Percentiles rank a stretch among this genome's conserved stretches.
Conservation (phyloP, 106 monocot genomes). For the Cymbidium sinense region DNA sequence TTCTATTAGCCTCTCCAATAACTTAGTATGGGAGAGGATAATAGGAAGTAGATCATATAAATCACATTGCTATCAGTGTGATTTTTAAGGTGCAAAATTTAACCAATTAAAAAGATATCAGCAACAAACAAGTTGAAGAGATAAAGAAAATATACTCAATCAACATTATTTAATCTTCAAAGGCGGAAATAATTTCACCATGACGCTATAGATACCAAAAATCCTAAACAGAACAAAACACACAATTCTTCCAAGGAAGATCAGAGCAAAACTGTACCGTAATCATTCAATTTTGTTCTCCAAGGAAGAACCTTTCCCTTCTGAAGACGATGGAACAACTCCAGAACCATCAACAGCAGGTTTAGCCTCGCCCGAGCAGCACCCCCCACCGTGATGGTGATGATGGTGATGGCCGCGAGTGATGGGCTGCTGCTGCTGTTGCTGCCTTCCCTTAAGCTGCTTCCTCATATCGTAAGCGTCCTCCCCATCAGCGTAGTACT, state of each 20-base stretch:
- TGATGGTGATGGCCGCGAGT: conserved; percentile 10
- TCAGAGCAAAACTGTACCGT: background rate
- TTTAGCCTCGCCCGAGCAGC: conserved; percentile 14
- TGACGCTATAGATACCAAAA: background rate
- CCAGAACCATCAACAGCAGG: background rate
- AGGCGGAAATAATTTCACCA: background rate
- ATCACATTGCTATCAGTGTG: background rate
- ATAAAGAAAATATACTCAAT: background rate
- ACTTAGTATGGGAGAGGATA: background rate
- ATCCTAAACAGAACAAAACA: background rate
- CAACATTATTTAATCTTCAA: background rate
- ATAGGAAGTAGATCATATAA: background rate
- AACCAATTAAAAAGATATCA: background rate
- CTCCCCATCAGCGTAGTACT: conserved; percentile 76
- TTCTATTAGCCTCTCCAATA: background rate
- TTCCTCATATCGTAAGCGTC: conserved; percentile 78
- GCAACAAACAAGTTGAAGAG: background rate
- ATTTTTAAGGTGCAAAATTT: background rate
- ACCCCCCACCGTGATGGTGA: conserved; percentile 19
- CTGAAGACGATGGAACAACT: background rate
- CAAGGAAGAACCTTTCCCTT: conserved; percentile 3
- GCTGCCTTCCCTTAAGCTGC: conserved; percentile 32
- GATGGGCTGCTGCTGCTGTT: background rate
- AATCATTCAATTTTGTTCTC: background rate
- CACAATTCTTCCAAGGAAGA: too few relatives aligned